Base-by-base conservation (phyloP, 306 rosid species). In the Crataegus laevigata region DNA sequence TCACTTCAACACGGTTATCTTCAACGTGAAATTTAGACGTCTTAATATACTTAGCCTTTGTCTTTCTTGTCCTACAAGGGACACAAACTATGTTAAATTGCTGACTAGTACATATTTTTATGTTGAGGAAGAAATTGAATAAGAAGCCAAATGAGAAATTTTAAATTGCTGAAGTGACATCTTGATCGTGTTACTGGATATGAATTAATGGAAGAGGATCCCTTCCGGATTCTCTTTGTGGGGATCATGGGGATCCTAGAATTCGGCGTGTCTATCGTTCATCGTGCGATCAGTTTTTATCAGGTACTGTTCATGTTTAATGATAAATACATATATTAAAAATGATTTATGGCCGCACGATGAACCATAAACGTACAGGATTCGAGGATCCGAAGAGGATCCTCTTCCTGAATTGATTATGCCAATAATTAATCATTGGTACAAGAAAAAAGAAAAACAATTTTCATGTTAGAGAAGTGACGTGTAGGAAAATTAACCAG, bases 1-100 rank as follows among this genome's bases (percentile, higher is more conserved):
- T 59, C 80, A 77, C 80, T 69, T 69, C 75, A 77, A 59, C 80
- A 69, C 75, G 4, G 21, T 64, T 77, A 61, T 69, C 69, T 69
- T 60, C 51, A 45, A 42, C 55, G 52, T 45, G 52, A 45, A 45
- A 45, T 45, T 45, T 14, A 45, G 52, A 45, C 51, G 14, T 45
- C 14, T 45, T 45, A 14, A 14, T 45, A 54, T 24, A 4, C 18
- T 11, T 42, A 30, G 11, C 13, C 11, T 25, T 59, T 72, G 30
- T 6, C 34, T 22, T 74, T 47, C 71, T 45, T 74, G 30, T 29
- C 15, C 9, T 3, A 24, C 30, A 74, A 65, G 71, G 52, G 66
- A 22, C 21, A 38, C 63, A 73, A 40, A 11, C 18, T 73, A 25
- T 38, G 29, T 55, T 51, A 34, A 50, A 22, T 51, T 38, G 21